Conservation (phyloP, 371 early-diverging fungal species). For the Mortierella sp. region DNA sequence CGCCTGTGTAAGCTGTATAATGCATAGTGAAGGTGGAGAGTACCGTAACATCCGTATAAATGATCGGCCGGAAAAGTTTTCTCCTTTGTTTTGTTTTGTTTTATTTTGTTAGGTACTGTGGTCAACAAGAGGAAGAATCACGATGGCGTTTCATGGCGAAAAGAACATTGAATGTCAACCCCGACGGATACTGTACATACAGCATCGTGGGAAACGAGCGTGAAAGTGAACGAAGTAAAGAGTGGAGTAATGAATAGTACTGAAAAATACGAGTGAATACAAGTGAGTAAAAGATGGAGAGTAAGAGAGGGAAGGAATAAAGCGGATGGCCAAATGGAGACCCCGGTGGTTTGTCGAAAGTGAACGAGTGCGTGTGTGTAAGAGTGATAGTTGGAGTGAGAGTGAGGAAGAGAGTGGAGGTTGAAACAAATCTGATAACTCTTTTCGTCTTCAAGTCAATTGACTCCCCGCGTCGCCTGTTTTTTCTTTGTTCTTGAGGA, state of each 20-base stretch:
- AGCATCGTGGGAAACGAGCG: background rate
- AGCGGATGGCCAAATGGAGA: constrained; percentile 10
- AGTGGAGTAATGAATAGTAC: background rate
- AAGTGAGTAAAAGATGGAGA: background rate
- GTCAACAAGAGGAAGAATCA: background rate
- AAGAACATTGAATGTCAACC: background rate
- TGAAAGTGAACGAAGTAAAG: background rate
- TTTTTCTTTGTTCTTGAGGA: background rate
- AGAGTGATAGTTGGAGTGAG: background rate
- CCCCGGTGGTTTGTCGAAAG: background rate
- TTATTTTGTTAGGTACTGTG: background rate
- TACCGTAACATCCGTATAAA: background rate
- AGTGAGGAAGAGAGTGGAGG: background rate
- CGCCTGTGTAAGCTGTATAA: background rate
- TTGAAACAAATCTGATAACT: constrained; percentile 8
- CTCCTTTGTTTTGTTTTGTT: background rate
- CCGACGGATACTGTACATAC: too few species aligned
- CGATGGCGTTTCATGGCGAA: background rate
- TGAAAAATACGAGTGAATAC: background rate
- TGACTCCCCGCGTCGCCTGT: background rate
- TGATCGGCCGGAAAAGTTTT: background rate
- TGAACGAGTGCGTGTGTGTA: background rate
- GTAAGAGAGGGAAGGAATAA: background rate
- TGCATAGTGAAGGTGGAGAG: background rate
- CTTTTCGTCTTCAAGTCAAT: background rate